These are phyloP conservation scores for Stenogyne calaminthoides DNA, from an alignment of 305 asterid species.

Conservation along the genomic window DNA sequence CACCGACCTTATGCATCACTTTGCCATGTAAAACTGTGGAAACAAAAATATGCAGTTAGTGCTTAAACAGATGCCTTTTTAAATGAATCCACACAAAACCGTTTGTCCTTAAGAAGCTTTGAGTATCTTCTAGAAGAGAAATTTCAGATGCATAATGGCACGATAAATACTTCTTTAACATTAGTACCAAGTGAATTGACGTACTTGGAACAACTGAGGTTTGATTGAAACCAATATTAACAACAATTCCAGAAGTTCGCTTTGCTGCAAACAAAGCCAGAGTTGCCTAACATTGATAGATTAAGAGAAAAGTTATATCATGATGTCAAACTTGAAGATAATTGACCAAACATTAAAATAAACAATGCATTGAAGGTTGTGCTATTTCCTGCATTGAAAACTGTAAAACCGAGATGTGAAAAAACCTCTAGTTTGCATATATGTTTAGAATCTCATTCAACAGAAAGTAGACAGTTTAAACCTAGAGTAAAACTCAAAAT, in stretches of 20 bases:
- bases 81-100: background rate
- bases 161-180: constrained; percentile 11
- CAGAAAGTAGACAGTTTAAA: background rate
- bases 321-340: constrained; percentile 23
- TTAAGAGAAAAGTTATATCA: constrained; percentile 9
- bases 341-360: constrained; percentile 13
- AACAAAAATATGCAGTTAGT: constrained; percentile 15
- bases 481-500: background rate
- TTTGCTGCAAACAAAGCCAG: constrained; percentile 93
- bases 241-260: constrained; percentile 88
- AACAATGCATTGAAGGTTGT: background rate
- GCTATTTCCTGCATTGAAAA: background rate
- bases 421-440: background rate
- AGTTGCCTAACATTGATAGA: constrained; percentile 62
- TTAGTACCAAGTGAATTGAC: constrained; percentile 21
- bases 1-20: constrained; percentile 89
- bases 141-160: constrained; percentile 4
- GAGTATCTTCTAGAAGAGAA: background rate
- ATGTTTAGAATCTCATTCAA: background rate
- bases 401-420: background rate
- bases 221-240: constrained; percentile 92
- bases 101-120: constrained; percentile 23
- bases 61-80: constrained; percentile 8
- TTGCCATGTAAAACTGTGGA: constrained; percentile 75
- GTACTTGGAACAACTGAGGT: constrained; percentile 95